These are phyloP conservation scores for Amorphotheca resinae DNA, from an alignment of 495 filamentous ascomycete species.

Conservation along the genomic window DNA sequence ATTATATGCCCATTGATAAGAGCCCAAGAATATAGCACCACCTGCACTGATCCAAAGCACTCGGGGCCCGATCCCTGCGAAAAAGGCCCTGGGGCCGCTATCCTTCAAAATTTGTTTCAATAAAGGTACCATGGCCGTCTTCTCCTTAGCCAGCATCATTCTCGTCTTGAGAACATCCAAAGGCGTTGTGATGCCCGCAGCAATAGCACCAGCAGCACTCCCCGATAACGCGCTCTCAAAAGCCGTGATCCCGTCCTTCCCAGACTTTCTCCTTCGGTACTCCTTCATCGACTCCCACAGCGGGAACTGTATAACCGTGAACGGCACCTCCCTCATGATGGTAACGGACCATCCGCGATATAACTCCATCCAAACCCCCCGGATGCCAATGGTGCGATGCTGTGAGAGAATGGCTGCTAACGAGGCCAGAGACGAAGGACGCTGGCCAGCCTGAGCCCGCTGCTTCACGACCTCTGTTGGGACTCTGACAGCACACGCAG, in stretches of 20 bases:
- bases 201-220: constrained; percentile 68
- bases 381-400: constrained; percentile 28
- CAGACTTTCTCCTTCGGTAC: constrained; percentile 23
- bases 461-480: constrained; percentile 97
- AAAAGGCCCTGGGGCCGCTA: constrained; percentile 65
- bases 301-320: constrained; percentile 93
- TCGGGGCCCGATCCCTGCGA: constrained; percentile 76
- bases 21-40: constrained; percentile 89
- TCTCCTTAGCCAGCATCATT: constrained; percentile 70
- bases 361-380: constrained; percentile 62
- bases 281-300: constrained; percentile 90
- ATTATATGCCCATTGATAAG: constrained; percentile 69
- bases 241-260: constrained; percentile 42
- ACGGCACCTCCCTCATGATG: constrained; percentile 90
- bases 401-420: constrained; percentile 56
- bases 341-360: constrained; percentile 88
- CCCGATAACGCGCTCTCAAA: constrained; percentile 80
- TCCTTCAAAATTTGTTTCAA: constrained; percentile 54
- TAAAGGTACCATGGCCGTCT: constrained; percentile 43
- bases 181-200: constrained; percentile 83
- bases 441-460: constrained; percentile 76
- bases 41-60: constrained; percentile 91
- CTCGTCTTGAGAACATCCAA: constrained; percentile 94
- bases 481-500: constrained; percentile 83
- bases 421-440: constrained; percentile 45